Percentiles rank a stretch among this genome's conserved stretches.
Conservation (phyloP, 106 monocot species). For the Dendrobium chrysotoxum region DNA sequence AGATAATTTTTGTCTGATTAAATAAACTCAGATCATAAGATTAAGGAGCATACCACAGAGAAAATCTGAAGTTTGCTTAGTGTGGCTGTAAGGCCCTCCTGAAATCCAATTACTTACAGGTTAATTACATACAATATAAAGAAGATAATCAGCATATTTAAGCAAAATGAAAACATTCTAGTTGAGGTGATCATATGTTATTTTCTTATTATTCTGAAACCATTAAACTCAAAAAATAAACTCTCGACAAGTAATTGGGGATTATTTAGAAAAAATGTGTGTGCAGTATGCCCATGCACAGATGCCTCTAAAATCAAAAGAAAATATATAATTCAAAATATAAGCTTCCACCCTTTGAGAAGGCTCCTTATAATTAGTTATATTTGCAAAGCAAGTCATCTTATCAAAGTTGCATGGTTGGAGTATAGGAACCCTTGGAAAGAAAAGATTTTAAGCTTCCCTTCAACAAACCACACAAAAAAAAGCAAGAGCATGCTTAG, state of each 20-base stretch:
- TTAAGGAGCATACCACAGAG: slow-evolving; percentile 21
- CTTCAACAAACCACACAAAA: not conserved
- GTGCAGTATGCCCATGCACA: not conserved
- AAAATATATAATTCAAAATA: not conserved
- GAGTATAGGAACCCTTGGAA: not conserved
- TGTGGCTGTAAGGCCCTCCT: slow-evolving; percentile 15
- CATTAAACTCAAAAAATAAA: not conserved
- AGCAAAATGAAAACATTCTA: not conserved
- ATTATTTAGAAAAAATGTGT: not conserved
- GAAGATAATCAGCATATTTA: not conserved
- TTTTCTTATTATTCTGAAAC: not conserved
- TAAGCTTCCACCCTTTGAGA: not conserved
- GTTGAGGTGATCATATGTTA: not conserved
- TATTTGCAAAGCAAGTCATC: not conserved
- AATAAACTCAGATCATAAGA: not conserved
- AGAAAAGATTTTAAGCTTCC: not conserved
- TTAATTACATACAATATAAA: not conserved
- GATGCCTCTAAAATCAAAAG: not conserved
- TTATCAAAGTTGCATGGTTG: not conserved
- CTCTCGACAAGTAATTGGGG: not conserved
- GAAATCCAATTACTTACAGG: slow-evolving; percentile 1
- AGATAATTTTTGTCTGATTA: not conserved
- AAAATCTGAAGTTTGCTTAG: slow-evolving; percentile 17
- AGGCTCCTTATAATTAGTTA: not conserved
- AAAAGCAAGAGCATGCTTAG: not conserved